Evolutionary conservation across 805 yeast species (phyloP).

Genomic region (Yamadazyma kitorensis): DNA sequence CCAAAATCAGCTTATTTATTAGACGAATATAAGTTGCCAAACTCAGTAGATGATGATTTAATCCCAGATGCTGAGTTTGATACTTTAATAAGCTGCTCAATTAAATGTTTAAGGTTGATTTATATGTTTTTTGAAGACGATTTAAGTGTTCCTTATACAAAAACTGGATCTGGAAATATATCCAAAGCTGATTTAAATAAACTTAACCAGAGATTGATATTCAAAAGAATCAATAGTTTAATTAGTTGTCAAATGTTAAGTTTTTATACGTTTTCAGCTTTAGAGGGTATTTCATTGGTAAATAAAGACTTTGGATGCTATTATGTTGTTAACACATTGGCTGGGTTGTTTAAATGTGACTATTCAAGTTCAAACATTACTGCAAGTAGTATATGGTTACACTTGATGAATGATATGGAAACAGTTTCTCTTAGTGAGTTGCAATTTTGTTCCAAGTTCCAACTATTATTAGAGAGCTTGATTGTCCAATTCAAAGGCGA

Average conservation of each 20-base stretch:
- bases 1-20: slow-evolving; percentile 6
- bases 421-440: too few species aligned
- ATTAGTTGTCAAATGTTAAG: slow-evolving; percentile 2
- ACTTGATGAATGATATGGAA: too few species aligned
- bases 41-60: slow-evolving; percentile 1
- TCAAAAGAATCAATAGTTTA: slow-evolving; percentile 4
- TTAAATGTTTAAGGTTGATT: slow-evolving; percentile 8
- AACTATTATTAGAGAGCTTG: too few species aligned
- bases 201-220: slow-evolving; percentile 2
- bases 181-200: background rate
- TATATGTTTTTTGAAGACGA: slow-evolving; percentile 11
- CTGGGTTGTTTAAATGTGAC: background rate
- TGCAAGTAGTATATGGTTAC: too few species aligned
- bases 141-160: background rate
- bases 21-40: slow-evolving; percentile 3
- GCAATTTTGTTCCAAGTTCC: too few species aligned
- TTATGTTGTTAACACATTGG: background rate
- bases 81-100: slow-evolving; percentile 1
- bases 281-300: background rate
- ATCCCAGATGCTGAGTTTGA: background rate
- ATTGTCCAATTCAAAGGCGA: too few species aligned
- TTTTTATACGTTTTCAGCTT: background rate
- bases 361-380: too few species aligned
- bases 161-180: background rate
- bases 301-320: too few species aligned